These are phyloP conservation scores for Fusarium agapanthi DNA, from an alignment of 2,329 filamentous ascomycete species.

Conservation along the genomic window DNA sequence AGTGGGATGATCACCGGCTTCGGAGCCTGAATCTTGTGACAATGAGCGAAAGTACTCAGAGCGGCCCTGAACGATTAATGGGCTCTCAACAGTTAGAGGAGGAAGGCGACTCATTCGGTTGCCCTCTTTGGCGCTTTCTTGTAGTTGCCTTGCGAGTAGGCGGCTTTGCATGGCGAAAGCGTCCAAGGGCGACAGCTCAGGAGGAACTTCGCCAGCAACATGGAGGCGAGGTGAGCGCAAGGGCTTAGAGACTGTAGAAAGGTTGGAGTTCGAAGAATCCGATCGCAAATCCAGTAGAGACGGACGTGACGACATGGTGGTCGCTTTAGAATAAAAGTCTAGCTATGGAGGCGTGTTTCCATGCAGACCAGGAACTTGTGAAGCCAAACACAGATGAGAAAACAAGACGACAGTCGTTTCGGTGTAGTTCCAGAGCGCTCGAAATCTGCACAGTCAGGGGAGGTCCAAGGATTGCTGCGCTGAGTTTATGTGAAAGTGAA, in stretches of 20 bases:
- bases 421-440: not conserved
- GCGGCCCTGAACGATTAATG: conserved; percentile 76
- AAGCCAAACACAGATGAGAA: not conserved
- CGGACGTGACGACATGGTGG: conserved; percentile 64
- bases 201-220: conserved; percentile 82
- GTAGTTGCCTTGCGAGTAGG: conserved; percentile 84
- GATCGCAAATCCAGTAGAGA: conserved; percentile 68
- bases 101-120: conserved; percentile 86
- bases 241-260: conserved; percentile 59
- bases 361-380: conserved; percentile 18
- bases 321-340: conserved; percentile 20
- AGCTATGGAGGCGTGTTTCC: conserved; percentile 19
- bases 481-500: not conserved
- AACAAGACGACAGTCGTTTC: not conserved
- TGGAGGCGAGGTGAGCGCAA: conserved; percentile 78
- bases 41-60: conserved; percentile 84
- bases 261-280: conserved; percentile 61
- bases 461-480: not conserved
- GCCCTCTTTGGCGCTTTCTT: conserved; percentile 78
- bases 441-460: not conserved
- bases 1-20: conserved; percentile 47
- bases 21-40: conserved; percentile 68
- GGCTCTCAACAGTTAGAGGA: conserved; percentile 82
- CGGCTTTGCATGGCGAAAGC: conserved; percentile 93
- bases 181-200: conserved; percentile 92